A percentile compares a stretch with the other conserved stretches of the same genome.
Evolutionary conservation across 1,284 basidiomycete genomes (phyloP).

Genomic region (Ganoderma boninense): DNA sequence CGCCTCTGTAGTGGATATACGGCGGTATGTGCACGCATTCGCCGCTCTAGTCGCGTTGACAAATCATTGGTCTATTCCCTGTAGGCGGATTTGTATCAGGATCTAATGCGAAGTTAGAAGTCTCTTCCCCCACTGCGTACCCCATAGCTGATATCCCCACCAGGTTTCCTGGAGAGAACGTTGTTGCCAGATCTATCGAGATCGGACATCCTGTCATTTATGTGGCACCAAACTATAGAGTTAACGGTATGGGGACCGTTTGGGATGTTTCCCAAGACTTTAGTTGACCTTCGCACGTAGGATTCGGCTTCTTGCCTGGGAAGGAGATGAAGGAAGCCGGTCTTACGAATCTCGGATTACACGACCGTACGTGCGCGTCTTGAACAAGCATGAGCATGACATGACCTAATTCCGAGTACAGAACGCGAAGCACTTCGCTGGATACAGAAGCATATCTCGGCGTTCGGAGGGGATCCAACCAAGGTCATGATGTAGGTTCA

Average conservation of each 20-base stretch:
- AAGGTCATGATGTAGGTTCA: slow-evolving; percentile 12
- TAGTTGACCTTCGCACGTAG: neutral
- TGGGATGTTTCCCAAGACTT: neutral
- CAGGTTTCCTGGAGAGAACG: neutral
- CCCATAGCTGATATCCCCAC: neutral
- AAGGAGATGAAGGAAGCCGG: slow-evolving; percentile 56
- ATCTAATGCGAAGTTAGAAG: neutral
- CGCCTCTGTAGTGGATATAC: neutral
- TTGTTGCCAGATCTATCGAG: neutral
- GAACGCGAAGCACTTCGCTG: slow-evolving; percentile 5
- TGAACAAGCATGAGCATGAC: neutral
- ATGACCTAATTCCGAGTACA: too few relatives aligned
- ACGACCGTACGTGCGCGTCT: slow-evolving; percentile 52
- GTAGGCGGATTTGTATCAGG: neutral
- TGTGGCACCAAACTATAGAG: neutral
- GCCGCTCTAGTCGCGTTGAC: neutral
- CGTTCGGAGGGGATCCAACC: slow-evolving; percentile 6
- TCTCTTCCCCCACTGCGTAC: neutral
- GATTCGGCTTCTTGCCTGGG: neutral
- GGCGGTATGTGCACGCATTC: neutral
- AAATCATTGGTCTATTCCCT: neutral
- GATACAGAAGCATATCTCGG: slow-evolving; percentile 12
- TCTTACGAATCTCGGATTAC: slow-evolving; percentile 60
- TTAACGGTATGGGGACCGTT: neutral
- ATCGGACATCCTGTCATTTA: neutral